Evolutionary conservation across 2,329 filamentous ascomycete species (phyloP).

Genomic region (Cercospora beticola): DNA sequence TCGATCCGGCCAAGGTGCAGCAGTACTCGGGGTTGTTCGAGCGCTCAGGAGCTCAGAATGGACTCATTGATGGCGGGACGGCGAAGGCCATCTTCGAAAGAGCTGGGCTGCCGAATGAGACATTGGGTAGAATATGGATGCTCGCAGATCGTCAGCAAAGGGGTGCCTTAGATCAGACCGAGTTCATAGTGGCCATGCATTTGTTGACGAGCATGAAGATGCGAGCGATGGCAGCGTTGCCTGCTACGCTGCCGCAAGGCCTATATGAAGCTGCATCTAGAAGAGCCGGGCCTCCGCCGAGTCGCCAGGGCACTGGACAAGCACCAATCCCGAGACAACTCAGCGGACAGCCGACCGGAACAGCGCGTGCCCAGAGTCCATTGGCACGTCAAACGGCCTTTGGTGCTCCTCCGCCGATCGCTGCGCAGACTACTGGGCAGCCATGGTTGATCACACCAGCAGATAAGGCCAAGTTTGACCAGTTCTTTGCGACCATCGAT

Average conservation of each 20-base stretch:
- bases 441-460: constrained; percentile 82
- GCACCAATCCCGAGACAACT: constrained; percentile 76
- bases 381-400: constrained; percentile 52
- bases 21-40: constrained; percentile 92
- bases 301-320: constrained; percentile 33
- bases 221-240: constrained; percentile 74
- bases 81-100: constrained; percentile 96
- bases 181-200: constrained; percentile 99
- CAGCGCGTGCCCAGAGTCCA: constrained; percentile 60
- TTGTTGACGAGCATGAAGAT: constrained; percentile 88
- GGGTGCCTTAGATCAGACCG: constrained; percentile 78
- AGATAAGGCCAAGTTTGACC: constrained; percentile 86
- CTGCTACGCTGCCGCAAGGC: constrained; percentile 75
- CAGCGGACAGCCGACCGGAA: constrained; percentile 56
- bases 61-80: constrained; percentile 67
- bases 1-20: constrained; percentile 82
- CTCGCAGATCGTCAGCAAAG: constrained; percentile 91
- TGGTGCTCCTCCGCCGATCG: constrained; percentile 49
- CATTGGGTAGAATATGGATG: constrained; percentile 93
- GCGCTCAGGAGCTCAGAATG: constrained; percentile 75
- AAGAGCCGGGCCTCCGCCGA: constrained; percentile 53
- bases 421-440: constrained; percentile 56
- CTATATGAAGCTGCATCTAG: constrained; percentile 88
- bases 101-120: constrained; percentile 83
- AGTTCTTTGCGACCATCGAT: constrained; percentile 80